These are phyloP conservation scores for Cladosporium austrohemisphaericum DNA, from an alignment of 2,329 filamentous ascomycete genomes.

Conservation along the genomic window DNA sequence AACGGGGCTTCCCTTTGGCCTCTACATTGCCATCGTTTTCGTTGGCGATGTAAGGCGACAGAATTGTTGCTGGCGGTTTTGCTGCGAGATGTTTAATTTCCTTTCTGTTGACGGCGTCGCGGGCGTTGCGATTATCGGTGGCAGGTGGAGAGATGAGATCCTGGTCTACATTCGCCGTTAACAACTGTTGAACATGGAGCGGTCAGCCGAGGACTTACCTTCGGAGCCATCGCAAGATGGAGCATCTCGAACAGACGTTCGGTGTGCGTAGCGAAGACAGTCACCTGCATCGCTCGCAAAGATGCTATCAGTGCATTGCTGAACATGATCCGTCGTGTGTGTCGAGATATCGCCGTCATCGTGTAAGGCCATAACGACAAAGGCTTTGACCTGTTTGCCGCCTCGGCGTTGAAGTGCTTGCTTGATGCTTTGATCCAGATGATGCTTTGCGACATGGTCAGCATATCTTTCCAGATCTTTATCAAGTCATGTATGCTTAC, in stretches of 20 bases:
- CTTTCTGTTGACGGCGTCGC: too few species aligned
- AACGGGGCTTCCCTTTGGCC: too few species aligned
- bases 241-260: constrained; percentile 1
- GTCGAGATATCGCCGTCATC: constrained; percentile 16
- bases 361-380: constrained; percentile 18
- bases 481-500: background rate
- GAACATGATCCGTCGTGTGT: constrained; percentile 3
- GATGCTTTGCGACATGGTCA: constrained; percentile 5
- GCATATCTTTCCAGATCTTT: background rate
- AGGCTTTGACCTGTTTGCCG: constrained; percentile 6
- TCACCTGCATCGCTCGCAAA: constrained; percentile 6
- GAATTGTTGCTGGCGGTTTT: too few species aligned
- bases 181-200: too few species aligned
- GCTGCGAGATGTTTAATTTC: too few species aligned
- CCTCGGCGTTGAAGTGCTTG: background rate
- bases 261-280: background rate
- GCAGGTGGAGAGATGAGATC: too few species aligned
- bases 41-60: too few species aligned
- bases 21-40: too few species aligned
- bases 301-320: background rate
- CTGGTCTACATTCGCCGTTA: too few species aligned
- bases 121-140: too few species aligned
- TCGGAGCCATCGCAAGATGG: background rate
- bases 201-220: too few species aligned
- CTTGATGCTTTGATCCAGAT: constrained; percentile 1